Conservation (phyloP, 441 rosid species). For the Populus tomentosa region DNA sequence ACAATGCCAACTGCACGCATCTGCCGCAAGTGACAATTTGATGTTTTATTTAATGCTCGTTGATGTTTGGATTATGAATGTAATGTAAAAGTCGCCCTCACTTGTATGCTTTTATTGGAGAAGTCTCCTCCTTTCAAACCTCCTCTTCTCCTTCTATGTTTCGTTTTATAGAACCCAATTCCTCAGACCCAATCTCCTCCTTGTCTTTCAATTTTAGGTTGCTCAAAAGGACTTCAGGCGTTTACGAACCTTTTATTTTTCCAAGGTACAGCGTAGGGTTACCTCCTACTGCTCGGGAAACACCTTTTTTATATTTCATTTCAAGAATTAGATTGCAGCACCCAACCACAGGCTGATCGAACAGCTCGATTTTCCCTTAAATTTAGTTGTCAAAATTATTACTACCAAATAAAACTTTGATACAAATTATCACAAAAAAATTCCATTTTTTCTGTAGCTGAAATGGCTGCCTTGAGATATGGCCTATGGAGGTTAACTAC, state of each 20-base stretch:
- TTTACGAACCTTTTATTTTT: not conserved
- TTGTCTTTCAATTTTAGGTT: not conserved
- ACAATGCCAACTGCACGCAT: conserved; percentile 85
- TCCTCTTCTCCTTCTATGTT: not conserved
- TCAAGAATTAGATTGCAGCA: no score
- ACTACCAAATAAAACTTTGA: not conserved
- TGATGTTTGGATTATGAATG: not conserved
- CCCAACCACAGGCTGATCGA: no score
- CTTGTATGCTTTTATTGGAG: not conserved
- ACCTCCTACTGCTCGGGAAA: not conserved
- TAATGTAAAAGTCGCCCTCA: not conserved
- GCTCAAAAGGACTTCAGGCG: not conserved
- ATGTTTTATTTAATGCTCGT: no score
- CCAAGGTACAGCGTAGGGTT: not conserved
- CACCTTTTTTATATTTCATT: no score
- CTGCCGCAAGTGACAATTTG: conserved; percentile 54
- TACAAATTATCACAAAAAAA: not conserved
- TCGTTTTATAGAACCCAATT: not conserved
- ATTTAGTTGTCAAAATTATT: not conserved
- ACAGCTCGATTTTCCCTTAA: no score
- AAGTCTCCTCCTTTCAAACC: not conserved
- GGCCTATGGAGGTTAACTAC: not conserved
- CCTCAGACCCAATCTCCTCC: not conserved
- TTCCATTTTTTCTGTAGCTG: not conserved
- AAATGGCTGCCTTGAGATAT: not conserved